Base-by-base conservation (phyloP, 176 grass and related monocot species). In the Zizania latifolia region DNA sequence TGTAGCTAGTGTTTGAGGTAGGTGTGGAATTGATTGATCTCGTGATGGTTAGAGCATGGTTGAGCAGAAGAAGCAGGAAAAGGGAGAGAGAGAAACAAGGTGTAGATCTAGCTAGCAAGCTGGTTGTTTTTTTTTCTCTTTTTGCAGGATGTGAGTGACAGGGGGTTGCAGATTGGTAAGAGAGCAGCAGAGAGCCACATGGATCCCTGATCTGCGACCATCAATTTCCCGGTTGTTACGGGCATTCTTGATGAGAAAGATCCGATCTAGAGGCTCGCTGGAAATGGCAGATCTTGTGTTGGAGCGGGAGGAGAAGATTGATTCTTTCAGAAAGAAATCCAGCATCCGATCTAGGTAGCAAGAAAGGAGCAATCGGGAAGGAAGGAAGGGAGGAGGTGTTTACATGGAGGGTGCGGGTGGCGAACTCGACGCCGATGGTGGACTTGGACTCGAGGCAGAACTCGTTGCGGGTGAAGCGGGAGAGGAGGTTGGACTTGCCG, bases 361-460 rank as follows among this genome's bases (percentile, higher is more conserved):
- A 64, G 19, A 2, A 2, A 36, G 8, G 4, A 64, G 43, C 27
- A 61, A 28, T 39, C 12, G n/a, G n/a, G n/a, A n/a, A n/a, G n/a
- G n/a, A n/a, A 44, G 35, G 16, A 39, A 4, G 14, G 35, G 27
- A 23, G 27, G 38, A 31, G 15, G 7, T 13, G 57, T 54, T 26
- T 48, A 86, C 84, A 65, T 86, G 84, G 63, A 86, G 72, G 8
- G n/a, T n/a, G n/a, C n/a, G n/a, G n/a, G n/a, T n/a, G n/a, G n/a
- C n/a, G n/a, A n/a, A n/a, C n/a, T n/a, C n/a, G n/a, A n/a, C n/a
- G n/a, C n/a, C n/a, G n/a, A n/a, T n/a, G n/a, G n/a, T n/a, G n/a
- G n/a, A n/a, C n/a, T n/a, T n/a, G n/a, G n/a, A n/a, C n/a, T n/a
- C n/a, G n/a, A n/a, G n/a, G n/a, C n/a, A n/a, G n/a, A n/a, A n/a